phyloP scores from a whole-genome alignment of 2,329 filamentous ascomycete species.

The Corynespora cassiicola region DNA sequence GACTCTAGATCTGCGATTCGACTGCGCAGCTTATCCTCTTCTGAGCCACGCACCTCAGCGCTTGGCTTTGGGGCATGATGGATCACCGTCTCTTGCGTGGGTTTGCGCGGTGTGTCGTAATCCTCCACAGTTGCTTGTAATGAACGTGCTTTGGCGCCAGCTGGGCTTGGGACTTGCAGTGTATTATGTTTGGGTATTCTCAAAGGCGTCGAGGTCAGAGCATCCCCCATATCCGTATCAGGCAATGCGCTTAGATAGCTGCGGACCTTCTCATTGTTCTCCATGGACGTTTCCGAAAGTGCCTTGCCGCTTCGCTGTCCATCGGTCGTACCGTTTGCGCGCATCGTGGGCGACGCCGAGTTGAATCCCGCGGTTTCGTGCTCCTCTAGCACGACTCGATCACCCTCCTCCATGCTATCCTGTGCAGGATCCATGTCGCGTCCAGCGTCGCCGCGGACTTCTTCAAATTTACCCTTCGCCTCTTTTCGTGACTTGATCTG shows the following conservation, averaged over 20 bases:
- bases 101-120: conserved; percentile 43
- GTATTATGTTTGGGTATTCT: conserved; percentile 29
- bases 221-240: conserved; percentile 37
- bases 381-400: conserved; percentile 24
- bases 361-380: conserved; percentile 7
- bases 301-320: conserved; percentile 26
- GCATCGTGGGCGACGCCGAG: conserved; percentile 28
- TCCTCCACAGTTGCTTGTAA: conserved; percentile 45
- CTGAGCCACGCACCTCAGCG: conserved; percentile 9
- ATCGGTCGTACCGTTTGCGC: conserved; percentile 28
- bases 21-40: conserved; percentile 17
- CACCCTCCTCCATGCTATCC: conserved; percentile 25
- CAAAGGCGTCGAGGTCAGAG: conserved; percentile 31
- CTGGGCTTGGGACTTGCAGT: conserved; percentile 33
- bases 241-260: conserved; percentile 46
- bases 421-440: conserved; percentile 16
- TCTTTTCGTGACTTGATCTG: conserved; percentile 42
- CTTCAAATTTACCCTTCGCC: conserved; percentile 20
- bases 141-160: conserved; percentile 35
- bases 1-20: conserved; percentile 32
- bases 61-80: conserved; percentile 29
- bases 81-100: conserved; percentile 43
- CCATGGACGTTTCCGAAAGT: conserved; percentile 40
- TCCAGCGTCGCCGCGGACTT: conserved; percentile 24
- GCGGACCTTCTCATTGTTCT: conserved; percentile 46